Percentiles rank a stretch among this genome's conserved stretches.
Evolutionary conservation across 306 rosid genomes (phyloP).

Genomic region (Coriaria nepalensis): DNA sequence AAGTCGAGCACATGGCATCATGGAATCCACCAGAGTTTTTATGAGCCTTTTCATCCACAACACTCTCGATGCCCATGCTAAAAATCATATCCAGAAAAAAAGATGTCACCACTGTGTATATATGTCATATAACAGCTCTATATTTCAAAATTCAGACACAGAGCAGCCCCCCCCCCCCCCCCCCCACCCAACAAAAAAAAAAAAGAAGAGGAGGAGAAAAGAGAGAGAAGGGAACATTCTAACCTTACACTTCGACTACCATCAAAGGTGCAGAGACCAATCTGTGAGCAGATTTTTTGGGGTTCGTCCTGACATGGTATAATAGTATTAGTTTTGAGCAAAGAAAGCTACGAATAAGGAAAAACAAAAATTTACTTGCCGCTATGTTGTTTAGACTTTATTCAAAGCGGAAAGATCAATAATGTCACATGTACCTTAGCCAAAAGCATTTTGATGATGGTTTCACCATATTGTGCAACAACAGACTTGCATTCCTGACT

Average conservation of each 20-base stretch:
- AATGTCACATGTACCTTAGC: slow-evolving; percentile 26
- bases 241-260: slow-evolving; percentile 46
- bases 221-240: slow-evolving; percentile 3
- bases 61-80: slow-evolving; percentile 39
- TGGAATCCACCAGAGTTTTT: slow-evolving; percentile 17
- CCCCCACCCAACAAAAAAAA: too few species aligned
- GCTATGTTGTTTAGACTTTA: too few species aligned
- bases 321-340: neutral
- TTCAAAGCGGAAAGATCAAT: neutral
- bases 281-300: slow-evolving; percentile 43
- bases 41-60: slow-evolving; percentile 26
- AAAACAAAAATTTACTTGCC: too few species aligned
- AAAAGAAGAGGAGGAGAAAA: too few species aligned
- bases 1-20: slow-evolving; percentile 33
- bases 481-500: slow-evolving; percentile 59
- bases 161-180: too few species aligned
- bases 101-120: too few species aligned
- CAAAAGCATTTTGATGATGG: slow-evolving; percentile 41
- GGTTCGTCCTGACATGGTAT: slow-evolving; percentile 35
- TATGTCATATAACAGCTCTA: too few species aligned
- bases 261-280: slow-evolving; percentile 54
- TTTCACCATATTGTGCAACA: slow-evolving; percentile 50
- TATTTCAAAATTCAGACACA: too few species aligned
- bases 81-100: slow-evolving; percentile 1
- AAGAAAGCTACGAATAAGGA: neutral